Conservation (phyloP, 768 basidiomycete genomes). For the Mycena sanguinolenta region DNA sequence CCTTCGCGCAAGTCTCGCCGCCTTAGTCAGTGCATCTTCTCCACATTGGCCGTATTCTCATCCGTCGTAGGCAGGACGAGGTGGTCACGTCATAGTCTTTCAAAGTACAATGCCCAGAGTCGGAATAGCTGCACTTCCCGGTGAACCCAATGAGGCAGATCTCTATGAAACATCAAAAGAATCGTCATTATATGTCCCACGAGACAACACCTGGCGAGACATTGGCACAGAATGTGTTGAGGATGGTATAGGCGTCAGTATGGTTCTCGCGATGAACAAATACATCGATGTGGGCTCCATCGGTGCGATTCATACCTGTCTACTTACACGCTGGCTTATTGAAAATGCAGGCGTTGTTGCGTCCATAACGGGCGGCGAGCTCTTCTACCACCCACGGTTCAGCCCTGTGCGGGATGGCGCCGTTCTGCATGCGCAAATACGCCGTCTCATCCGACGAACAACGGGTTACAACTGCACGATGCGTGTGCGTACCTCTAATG, state of each 20-base stretch:
- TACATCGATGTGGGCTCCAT: constrained; percentile 91
- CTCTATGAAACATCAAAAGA: constrained; percentile 91
- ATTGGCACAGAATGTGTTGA: constrained; percentile 91
- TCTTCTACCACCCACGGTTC: constrained; percentile 95
- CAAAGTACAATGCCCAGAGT: constrained; percentile 76
- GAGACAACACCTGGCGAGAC: constrained; percentile 83
- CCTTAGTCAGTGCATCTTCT: constrained; percentile 65
- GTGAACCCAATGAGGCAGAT: constrained; percentile 70
- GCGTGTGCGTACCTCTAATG: constrained; percentile 87
- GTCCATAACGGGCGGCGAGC: constrained; percentile 87
- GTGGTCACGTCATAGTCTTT: constrained; percentile 85
- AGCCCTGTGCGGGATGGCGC: constrained; percentile 73
- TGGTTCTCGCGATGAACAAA: constrained; percentile 86
- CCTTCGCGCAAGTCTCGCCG: constrained; percentile 77
- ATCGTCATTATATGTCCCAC: constrained; percentile 80
- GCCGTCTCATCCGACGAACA: constrained; percentile 73
- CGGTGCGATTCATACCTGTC: constrained; percentile 57
- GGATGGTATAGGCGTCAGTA: constrained; percentile 89
- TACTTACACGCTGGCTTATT: background rate
- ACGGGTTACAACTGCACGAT: constrained; percentile 86
- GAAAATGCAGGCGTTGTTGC: constrained; percentile 66
- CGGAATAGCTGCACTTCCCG: constrained; percentile 78
- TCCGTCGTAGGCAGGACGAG: constrained; percentile 65
- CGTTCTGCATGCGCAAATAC: constrained; percentile 81
- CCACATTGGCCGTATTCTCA: constrained; percentile 22